Evolutionary conservation across 495 filamentous ascomycete species (phyloP), one percentile per base, ranked within the genome.

Genomic region (Aspergillus cristatus): DNA sequence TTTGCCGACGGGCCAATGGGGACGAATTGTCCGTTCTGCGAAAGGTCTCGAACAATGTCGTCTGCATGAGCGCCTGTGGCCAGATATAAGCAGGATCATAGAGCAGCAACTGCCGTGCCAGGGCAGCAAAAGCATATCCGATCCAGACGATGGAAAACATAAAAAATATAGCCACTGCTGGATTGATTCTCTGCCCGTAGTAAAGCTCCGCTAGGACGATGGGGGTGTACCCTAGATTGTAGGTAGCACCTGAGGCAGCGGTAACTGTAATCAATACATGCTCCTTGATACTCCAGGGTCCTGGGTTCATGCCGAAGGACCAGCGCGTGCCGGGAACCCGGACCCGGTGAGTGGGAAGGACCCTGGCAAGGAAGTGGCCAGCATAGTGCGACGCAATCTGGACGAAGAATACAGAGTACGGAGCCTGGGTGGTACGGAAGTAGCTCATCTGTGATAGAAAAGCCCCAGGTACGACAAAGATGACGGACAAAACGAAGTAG

Each of bases 391-490:
- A 67, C 6, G 68, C 71, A 12, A 75, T 73, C 41, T 73, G 70
- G 20, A 75, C 73, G 40, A 77, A 75, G 46, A 77, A 75, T 35
- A 76, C 57, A 1, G 72, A 74, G 44, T 75, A 78, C 2, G 67
- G 70, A 1, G 74, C 70, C 16, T 63, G 58, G 7, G 71, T 74
- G 0, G 71, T 76, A 29, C 72, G 60, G 39, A 68, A 78, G 28
- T 60, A 53, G 35, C 66, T 68, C 59, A 77, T 69, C 46, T 71
- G 65, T 3, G 65, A 70, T 6, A 75, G 44, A 41, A 75, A 69
- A 3, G 72, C 72, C 7, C 72, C 72, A 1, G 72, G 70, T 5
- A 67, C 51, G 18, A 74, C 62, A 39, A 75, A 77, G 16, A 75
- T 47, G 40, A 62, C 48, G 14, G 64, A 59, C 15, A 77, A 62